Evolutionary conservation across 2,329 filamentous ascomycete species (phyloP), one percentile per base, ranked within the genome.

Genomic region (Amesomyces nigricolor): DNA sequence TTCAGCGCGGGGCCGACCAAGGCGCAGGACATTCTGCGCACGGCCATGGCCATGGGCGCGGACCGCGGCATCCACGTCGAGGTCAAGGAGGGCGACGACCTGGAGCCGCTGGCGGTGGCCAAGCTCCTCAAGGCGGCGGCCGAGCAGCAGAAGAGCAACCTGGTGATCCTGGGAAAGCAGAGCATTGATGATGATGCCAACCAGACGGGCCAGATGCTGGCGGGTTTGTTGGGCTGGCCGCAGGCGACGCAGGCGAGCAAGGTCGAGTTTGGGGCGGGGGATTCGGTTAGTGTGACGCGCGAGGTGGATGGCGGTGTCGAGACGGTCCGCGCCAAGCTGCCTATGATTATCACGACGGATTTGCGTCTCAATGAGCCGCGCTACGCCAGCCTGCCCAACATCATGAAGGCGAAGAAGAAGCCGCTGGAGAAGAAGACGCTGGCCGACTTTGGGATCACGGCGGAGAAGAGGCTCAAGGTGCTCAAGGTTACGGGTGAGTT

Each of bases 401-500:
- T 99, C 63, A 99, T 99, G 94, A 99, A 97, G 86, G 94, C 94
- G 51, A 99, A 99, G 88, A 99, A 97, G 88, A 99, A 99, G 87
- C 89, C 89, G 68, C 69, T 99, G 65, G 90, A 94, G 67, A 97
- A 96, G 87, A 87, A 90, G 80, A 89, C 81, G 62, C 71, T 96
- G 70, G 80, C 77, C 55, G 94, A 99, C 69, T 88, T 88, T 71
- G 89, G 88, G 2, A 74, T 96, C 43, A 85, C 91, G 65, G 82
- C 81, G 51, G 79, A 81, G 71, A 85, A 80, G 73, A 80, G 91
- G 66, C 73, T 99, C 70, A 96, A 94, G 83, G 88, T 90, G 53
- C 67, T 97, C 65, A 94, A 94, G 81, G 91, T 99, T 62, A 83
- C 81, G 47, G 87, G 87, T 90, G 74, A 67, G 58, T 58, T 51